phyloP scores from a whole-genome alignment of 257 asterid species.

The Linaria vulgaris region DNA sequence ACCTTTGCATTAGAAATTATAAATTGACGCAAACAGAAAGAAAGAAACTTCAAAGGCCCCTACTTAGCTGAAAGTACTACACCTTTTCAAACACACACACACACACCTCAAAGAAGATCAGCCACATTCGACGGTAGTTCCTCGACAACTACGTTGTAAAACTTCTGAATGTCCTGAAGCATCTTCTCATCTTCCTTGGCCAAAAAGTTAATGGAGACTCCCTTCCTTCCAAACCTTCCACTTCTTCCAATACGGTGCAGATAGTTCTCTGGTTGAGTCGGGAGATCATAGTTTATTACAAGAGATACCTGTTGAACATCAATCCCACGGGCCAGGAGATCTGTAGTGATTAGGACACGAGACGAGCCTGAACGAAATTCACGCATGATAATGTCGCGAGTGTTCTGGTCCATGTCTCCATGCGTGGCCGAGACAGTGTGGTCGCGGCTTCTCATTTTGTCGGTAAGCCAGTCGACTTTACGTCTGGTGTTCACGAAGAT shows the following conservation, averaged over 20 bases:
- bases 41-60: no score
- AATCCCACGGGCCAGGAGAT: constrained; percentile 47
- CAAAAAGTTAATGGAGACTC: constrained; percentile 66
- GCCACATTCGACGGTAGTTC: constrained; percentile 80
- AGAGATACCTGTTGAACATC: constrained; percentile 71
- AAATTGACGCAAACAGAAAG: no score
- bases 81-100: no score
- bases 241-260: constrained; percentile 79
- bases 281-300: constrained; percentile 76
- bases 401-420: constrained; percentile 87
- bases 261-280: constrained; percentile 78
- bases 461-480: constrained; percentile 84
- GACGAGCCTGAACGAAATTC: constrained; percentile 76
- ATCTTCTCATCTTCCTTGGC: constrained; percentile 63
- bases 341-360: constrained; percentile 49
- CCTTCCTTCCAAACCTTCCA: constrained; percentile 80
- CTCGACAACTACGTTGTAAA: constrained; percentile 70
- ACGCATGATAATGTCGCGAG: constrained; percentile 79
- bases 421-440: constrained; percentile 84
- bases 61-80: no score
- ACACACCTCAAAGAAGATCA: constrained; percentile 57
- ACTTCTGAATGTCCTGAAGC: constrained; percentile 68
- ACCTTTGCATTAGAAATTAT: no score
- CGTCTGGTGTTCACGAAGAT: constrained; percentile 70
- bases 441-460: constrained; percentile 68